Percentiles rank a stretch among this genome's conserved stretches.
These are phyloP conservation scores for Penicillium sp. DNA, from an alignment of 2,329 filamentous ascomycete genomes.

Conservation along the genomic window DNA sequence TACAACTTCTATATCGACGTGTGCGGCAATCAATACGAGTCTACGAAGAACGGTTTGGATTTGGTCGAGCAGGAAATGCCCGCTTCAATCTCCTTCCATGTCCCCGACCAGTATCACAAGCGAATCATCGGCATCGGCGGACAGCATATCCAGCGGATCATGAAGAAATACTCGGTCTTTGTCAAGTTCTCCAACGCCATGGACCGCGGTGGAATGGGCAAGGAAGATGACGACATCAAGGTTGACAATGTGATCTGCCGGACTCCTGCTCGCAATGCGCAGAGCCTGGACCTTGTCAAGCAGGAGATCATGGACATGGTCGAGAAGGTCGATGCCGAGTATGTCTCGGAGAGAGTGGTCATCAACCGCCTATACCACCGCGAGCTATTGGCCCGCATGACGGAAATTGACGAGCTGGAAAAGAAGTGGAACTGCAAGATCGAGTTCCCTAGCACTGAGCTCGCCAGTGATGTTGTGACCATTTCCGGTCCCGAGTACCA, in stretches of 20 bases:
- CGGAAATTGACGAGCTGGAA: conserved; percentile 88
- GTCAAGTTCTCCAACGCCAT: conserved; percentile 99
- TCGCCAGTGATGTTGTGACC: conserved; percentile 91
- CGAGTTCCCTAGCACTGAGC: conserved; percentile 93
- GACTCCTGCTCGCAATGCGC: conserved; percentile 91
- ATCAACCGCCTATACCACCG: conserved; percentile 95
- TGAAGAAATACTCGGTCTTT: conserved; percentile 99
- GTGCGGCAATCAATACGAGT: conserved; percentile 84
- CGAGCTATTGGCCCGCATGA: conserved; percentile 80
- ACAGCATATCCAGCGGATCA: conserved; percentile 97
- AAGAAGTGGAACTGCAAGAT: conserved; percentile 99
- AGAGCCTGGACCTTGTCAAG: conserved; percentile 94
- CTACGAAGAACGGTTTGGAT: conserved; percentile 84
- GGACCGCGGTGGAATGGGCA: conserved; percentile 88
- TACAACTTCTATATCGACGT: conserved; percentile 99
- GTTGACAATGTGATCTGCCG: conserved; percentile 99
- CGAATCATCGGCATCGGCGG: conserved; percentile 98
- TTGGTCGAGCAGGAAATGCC: conserved; percentile 99
- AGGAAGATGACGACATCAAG: conserved; percentile 96
- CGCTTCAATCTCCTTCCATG: conserved; percentile 97
- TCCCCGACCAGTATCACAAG: conserved; percentile 98
- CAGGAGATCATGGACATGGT: conserved; percentile 99
- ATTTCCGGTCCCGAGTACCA: conserved; percentile 97
- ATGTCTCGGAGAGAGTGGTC: conserved; percentile 86
- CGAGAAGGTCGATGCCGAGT: conserved; percentile 93